Evolutionary conservation across 2,329 filamentous ascomycete species (phyloP).

Genomic region (Claviceps maximensis): DNA sequence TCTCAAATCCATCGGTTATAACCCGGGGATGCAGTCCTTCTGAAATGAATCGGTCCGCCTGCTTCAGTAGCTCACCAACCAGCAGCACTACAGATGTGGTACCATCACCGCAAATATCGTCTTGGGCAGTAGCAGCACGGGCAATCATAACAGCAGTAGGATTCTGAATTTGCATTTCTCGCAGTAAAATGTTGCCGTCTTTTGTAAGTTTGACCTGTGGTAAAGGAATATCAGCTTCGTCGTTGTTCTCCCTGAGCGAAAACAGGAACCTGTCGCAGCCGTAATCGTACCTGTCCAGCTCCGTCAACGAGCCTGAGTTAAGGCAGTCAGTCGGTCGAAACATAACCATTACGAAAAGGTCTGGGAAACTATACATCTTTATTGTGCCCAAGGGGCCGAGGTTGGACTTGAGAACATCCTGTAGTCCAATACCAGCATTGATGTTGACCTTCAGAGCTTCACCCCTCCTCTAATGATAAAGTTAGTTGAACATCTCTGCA

Average conservation of each 20-base stretch:
- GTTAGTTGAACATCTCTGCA: slow-evolving; percentile 12
- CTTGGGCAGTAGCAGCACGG: slow-evolving; percentile 84
- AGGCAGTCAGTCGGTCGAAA: neutral
- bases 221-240: slow-evolving; percentile 14
- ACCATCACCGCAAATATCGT: slow-evolving; percentile 96
- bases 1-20: slow-evolving; percentile 94
- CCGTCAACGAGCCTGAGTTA: slow-evolving; percentile 51
- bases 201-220: slow-evolving; percentile 92
- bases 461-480: slow-evolving; percentile 60
- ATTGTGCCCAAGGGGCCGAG: slow-evolving; percentile 86
- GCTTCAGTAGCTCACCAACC: slow-evolving; percentile 93
- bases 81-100: slow-evolving; percentile 92
- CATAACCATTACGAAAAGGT: neutral
- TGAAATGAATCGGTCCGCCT: slow-evolving; percentile 89
- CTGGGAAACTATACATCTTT: slow-evolving; percentile 57
- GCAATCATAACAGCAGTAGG: slow-evolving; percentile 83
- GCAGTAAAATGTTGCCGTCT: slow-evolving; percentile 78
- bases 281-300: slow-evolving; percentile 45
- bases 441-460: slow-evolving; percentile 98
- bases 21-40: slow-evolving; percentile 96
- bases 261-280: slow-evolving; percentile 11
- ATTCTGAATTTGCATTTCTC: slow-evolving; percentile 91
- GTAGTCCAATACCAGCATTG: slow-evolving; percentile 80
- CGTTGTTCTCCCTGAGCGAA: slow-evolving; percentile 13
- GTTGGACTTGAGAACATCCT: slow-evolving; percentile 94